phyloP scores from a whole-genome alignment of 2,329 filamentous ascomycete species.

The Cladorrhinum sp. region DNA sequence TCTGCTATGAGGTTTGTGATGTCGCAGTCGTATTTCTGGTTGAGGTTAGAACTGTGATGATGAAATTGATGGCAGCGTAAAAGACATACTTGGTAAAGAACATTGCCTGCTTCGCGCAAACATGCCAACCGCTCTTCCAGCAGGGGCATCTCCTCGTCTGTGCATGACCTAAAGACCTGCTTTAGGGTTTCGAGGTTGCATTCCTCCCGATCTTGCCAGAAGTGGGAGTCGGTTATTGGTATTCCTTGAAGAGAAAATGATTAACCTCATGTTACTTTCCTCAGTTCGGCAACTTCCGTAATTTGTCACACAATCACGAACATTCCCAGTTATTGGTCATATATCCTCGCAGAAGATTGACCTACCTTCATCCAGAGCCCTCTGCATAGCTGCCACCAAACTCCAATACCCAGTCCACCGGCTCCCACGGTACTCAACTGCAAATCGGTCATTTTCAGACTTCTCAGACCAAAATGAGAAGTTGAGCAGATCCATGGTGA shows the following conservation, averaged over 20 bases:
- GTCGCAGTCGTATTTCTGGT: conserved; percentile 70
- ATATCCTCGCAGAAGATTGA: conserved; percentile 9
- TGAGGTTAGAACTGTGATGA: conserved; percentile 9
- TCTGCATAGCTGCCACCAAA: conserved; percentile 79
- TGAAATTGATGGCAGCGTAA: background rate
- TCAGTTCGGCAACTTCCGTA: no score
- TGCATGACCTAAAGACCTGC: conserved; percentile 82
- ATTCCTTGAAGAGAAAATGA: conserved; percentile 54
- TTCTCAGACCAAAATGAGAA: conserved; percentile 93
- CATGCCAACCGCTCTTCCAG: conserved; percentile 74
- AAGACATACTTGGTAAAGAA: conserved; percentile 68
- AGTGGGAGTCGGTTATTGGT: conserved; percentile 82
- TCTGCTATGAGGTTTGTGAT: conserved; percentile 70
- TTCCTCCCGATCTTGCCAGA: conserved; percentile 75
- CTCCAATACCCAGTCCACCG: conserved; percentile 96
- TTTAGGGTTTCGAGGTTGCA: conserved; percentile 71
- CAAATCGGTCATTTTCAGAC: conserved; percentile 69
- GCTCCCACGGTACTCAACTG: conserved; percentile 75
- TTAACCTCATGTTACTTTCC: background rate
- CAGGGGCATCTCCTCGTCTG: conserved; percentile 82
- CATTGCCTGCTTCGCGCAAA: conserved; percentile 75
- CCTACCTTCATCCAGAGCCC: conserved; percentile 82
- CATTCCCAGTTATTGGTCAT: no score
- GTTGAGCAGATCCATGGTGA: conserved; percentile 94
- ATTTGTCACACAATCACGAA: no score